These are phyloP conservation scores for Pseudomassariella vexata DNA, from an alignment of 2,329 filamentous ascomycete species.

Conservation along the genomic window DNA sequence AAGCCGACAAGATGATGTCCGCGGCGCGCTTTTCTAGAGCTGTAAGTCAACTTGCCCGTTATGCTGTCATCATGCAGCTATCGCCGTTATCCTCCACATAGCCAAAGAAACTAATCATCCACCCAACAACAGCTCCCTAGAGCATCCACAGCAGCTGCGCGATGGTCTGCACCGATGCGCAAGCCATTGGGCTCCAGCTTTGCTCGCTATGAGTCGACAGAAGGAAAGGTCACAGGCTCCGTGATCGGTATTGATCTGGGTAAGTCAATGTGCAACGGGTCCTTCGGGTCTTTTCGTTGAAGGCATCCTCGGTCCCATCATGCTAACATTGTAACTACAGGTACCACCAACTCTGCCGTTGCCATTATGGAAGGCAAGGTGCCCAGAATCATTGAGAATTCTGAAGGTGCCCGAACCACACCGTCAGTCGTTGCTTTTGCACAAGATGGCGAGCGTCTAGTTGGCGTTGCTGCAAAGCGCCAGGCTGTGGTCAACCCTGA, in stretches of 20 bases:
- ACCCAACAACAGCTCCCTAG: slow-evolving; percentile 64
- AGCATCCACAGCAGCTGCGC: slow-evolving; percentile 62
- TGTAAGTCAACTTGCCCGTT: slow-evolving; percentile 65
- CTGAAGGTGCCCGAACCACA: slow-evolving; percentile 87
- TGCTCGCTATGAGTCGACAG: slow-evolving; percentile 72
- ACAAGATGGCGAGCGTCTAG: slow-evolving; percentile 90
- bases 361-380: slow-evolving; percentile 96
- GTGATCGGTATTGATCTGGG: slow-evolving; percentile 98
- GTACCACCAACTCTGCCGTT: slow-evolving; percentile 95
- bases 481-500: slow-evolving; percentile 98
- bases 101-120: slow-evolving; percentile 12
- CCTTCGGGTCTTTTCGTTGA: slow-evolving; percentile 1
- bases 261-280: slow-evolving; percentile 45
- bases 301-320: neutral
- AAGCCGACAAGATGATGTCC: slow-evolving; percentile 58
- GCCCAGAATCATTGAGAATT: slow-evolving; percentile 95
- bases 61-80: no score
- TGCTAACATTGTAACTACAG: slow-evolving; percentile 27
- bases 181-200: slow-evolving; percentile 68
- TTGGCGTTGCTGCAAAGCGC: slow-evolving; percentile 95
- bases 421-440: slow-evolving; percentile 94
- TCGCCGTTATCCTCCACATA: slow-evolving; percentile 8
- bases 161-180: slow-evolving; percentile 61
- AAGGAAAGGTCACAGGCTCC: slow-evolving; percentile 85
- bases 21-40: slow-evolving; percentile 67